Conservation (phyloP, 164 flowering plant genomes). For the Piper betle region DNA sequence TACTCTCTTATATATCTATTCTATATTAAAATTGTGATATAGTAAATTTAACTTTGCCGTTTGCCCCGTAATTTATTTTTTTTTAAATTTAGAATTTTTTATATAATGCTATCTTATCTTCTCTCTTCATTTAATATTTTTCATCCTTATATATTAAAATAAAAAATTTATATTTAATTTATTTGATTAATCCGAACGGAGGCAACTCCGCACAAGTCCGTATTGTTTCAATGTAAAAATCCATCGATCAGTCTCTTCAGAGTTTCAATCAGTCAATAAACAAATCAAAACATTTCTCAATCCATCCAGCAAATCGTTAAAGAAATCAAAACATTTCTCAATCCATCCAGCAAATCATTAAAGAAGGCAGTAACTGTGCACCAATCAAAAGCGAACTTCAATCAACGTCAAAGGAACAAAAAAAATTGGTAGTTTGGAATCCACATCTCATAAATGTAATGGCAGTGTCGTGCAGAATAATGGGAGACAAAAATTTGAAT, state of each 20-base stretch:
- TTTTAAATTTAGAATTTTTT: too few relatives aligned
- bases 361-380: not conserved
- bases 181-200: conserved; percentile 34
- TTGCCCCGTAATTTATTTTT: too few relatives aligned
- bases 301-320: not conserved
- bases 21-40: too few relatives aligned
- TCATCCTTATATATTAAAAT: too few relatives aligned
- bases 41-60: too few relatives aligned
- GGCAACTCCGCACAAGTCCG: conserved; percentile 55
- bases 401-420: not conserved
- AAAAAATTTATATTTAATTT: too few relatives aligned
- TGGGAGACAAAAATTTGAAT: too few relatives aligned
- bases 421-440: not conserved
- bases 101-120: too few relatives aligned
- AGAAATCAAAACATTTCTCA: not conserved
- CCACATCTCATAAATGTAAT: not conserved
- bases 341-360: not conserved
- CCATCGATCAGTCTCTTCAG: conserved; percentile 55
- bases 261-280: not conserved
- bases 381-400: not conserved
- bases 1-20: too few relatives aligned
- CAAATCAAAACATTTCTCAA: not conserved
- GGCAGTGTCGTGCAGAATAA: too few relatives aligned
- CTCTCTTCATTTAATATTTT: too few relatives aligned
- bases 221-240: conserved; percentile 60